phyloP scores from a whole-genome alignment of 2,329 filamentous ascomycete genomes.

The Phyllosticta capitalensis region DNA sequence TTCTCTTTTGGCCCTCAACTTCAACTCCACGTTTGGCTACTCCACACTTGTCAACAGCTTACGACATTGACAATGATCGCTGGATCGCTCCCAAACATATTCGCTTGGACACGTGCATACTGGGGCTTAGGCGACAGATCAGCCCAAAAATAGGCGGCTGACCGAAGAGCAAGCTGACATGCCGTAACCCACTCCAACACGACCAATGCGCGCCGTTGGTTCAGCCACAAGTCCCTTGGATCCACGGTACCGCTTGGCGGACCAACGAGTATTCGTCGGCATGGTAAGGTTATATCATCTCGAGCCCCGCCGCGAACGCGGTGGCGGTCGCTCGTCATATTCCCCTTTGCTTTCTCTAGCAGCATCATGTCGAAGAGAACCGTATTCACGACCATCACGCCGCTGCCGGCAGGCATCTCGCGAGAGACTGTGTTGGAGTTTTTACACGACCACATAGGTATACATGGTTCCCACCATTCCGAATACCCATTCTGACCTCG shows the following conservation, averaged over 20 bases:
- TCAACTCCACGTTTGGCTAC: not conserved
- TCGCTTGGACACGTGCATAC: not conserved
- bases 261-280: not conserved
- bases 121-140: not conserved
- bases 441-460: conserved; percentile 69
- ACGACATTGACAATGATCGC: not conserved
- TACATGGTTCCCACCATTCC: too few relatives aligned
- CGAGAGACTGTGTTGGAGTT: conserved; percentile 64
- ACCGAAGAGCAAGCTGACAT: not conserved
- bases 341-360: not conserved
- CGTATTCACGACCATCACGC: conserved; percentile 69
- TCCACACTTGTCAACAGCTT: not conserved
- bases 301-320: not conserved
- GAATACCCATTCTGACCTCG: too few relatives aligned
- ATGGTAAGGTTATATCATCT: not conserved
- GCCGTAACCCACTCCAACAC: not conserved
- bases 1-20: not conserved
- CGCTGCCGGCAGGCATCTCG: conserved; percentile 59
- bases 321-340: not conserved
- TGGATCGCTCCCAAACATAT: not conserved
- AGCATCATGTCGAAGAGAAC: conserved; percentile 57
- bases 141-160: not conserved
- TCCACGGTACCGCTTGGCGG: not conserved
- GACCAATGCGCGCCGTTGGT: not conserved
- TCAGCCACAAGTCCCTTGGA: not conserved